Percentiles rank a stretch among this genome's conserved stretches.
phyloP scores from a whole-genome alignment of 1,284 basidiomycete species.

The Coniferiporia weirii region DNA sequence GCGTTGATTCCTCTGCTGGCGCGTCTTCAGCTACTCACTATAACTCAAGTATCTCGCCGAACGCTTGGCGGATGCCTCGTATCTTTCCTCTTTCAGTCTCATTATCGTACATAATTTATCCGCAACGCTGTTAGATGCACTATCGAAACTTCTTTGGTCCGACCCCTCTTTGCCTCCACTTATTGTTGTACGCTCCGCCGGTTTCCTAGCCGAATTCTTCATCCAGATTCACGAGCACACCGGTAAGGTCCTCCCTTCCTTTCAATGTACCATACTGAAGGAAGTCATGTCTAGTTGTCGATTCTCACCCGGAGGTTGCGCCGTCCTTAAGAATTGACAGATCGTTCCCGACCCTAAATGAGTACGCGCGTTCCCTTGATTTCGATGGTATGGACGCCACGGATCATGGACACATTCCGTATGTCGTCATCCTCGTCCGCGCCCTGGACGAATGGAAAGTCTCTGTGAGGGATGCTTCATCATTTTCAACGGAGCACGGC shows the following conservation, averaged over 20 bases:
- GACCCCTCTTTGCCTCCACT: constrained; percentile 56
- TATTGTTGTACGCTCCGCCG: constrained; percentile 75
- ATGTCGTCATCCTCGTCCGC: constrained; percentile 80
- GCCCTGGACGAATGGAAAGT: constrained; percentile 79
- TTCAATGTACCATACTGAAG: background rate
- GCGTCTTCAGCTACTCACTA: background rate
- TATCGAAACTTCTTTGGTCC: constrained; percentile 68
- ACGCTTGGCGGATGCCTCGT: constrained; percentile 49
- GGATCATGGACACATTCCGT: constrained; percentile 85
- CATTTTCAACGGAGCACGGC: background rate
- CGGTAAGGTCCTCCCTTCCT: constrained; percentile 42
- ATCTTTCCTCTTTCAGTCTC: constrained; percentile 61
- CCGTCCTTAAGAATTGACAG: constrained; percentile 86
- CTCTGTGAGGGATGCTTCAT: constrained; percentile 38
- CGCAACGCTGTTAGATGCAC: constrained; percentile 46
- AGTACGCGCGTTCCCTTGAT: constrained; percentile 69
- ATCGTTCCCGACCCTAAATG: constrained; percentile 78
- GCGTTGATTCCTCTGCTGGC: constrained; percentile 18
- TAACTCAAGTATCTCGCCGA: constrained; percentile 41
- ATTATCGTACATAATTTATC: constrained; percentile 83
- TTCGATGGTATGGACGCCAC: constrained; percentile 76
- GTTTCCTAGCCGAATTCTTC: constrained; percentile 84
- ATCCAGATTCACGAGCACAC: constrained; percentile 85
- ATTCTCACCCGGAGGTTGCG: constrained; percentile 84
- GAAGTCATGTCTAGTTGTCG: constrained; percentile 59